Percentiles rank a stretch among this genome's conserved stretches.
Evolutionary conservation across 345 rosid species (phyloP).

Genomic region (Eucalyptus sp.): DNA sequence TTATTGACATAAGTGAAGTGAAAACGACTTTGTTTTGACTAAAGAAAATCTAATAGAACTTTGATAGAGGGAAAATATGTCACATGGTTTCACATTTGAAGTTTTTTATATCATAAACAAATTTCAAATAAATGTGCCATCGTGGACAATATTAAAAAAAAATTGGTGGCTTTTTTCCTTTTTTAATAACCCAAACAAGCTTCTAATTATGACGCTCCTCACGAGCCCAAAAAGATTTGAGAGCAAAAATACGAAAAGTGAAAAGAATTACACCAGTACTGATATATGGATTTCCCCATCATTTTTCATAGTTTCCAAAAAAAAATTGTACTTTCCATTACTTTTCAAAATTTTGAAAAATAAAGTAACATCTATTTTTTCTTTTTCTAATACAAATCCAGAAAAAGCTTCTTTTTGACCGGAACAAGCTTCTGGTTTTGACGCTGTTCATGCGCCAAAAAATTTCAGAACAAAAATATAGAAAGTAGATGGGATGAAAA

Average conservation of each 20-base stretch:
- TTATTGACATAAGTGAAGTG: too few relatives aligned
- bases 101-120: too few relatives aligned
- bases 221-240: background rate
- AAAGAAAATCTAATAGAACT: too few relatives aligned
- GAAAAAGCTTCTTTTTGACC: background rate
- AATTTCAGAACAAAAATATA: background rate
- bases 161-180: rapidly evolving
- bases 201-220: background rate
- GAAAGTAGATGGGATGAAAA: background rate
- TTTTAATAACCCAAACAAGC: background rate
- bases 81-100: too few relatives aligned
- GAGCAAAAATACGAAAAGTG: background rate
- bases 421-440: background rate
- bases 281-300: background rate
- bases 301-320: too few relatives aligned
- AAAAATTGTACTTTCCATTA: too few relatives aligned
- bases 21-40: too few relatives aligned
- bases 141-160: rapidly evolving
- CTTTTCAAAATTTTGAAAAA: background rate
- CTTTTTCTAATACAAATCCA: background rate
- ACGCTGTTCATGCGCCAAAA: background rate
- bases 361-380: background rate
- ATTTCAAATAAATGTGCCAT: too few relatives aligned
- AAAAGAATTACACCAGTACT: background rate
- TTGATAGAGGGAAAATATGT: too few relatives aligned